Conservation (phyloP, 2,329 filamentous ascomycete species). For the Uncinocarpus reesii region DNA sequence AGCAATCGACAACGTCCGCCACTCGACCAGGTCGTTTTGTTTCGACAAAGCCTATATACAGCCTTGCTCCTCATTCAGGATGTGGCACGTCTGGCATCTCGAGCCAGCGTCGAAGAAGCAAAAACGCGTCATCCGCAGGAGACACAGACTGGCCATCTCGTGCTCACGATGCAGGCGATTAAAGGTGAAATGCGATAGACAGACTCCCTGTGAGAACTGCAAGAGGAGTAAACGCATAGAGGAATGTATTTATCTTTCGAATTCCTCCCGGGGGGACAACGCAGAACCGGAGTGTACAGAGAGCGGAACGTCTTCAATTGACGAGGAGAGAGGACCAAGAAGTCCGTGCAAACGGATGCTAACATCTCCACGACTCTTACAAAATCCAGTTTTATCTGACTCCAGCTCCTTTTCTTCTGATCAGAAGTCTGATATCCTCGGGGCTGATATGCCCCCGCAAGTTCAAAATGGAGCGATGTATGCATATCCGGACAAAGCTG, state of each 20-base stretch:
- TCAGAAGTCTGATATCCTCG: neutral
- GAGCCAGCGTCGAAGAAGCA: slow-evolving; percentile 7
- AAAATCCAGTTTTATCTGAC: neutral
- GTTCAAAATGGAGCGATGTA: slow-evolving; percentile 3
- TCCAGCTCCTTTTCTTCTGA: neutral
- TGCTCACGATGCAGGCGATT: slow-evolving; percentile 15
- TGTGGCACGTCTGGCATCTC: slow-evolving; percentile 12
- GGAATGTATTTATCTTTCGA: slow-evolving; percentile 10
- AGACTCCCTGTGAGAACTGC: slow-evolving; percentile 13
- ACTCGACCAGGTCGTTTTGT: neutral
- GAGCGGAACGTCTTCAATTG: neutral
- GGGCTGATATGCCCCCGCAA: neutral
- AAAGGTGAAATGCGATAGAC: slow-evolving; percentile 14
- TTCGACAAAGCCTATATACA: neutral
- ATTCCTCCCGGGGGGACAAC: neutral
- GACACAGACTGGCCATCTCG: slow-evolving; percentile 10
- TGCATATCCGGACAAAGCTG: slow-evolving; percentile 2
- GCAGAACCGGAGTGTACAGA: neutral
- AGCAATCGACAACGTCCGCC: neutral
- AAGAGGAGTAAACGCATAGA: slow-evolving; percentile 8
- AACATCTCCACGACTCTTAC: neutral
- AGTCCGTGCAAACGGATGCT: neutral
- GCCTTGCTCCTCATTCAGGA: neutral
- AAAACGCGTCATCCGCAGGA: slow-evolving; percentile 9
- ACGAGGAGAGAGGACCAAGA: neutral